Evolutionary conservation across 2,329 filamentous ascomycete genomes (phyloP), one percentile per base, ranked within the genome.

Genomic region (Penicillium thymicola): DNA sequence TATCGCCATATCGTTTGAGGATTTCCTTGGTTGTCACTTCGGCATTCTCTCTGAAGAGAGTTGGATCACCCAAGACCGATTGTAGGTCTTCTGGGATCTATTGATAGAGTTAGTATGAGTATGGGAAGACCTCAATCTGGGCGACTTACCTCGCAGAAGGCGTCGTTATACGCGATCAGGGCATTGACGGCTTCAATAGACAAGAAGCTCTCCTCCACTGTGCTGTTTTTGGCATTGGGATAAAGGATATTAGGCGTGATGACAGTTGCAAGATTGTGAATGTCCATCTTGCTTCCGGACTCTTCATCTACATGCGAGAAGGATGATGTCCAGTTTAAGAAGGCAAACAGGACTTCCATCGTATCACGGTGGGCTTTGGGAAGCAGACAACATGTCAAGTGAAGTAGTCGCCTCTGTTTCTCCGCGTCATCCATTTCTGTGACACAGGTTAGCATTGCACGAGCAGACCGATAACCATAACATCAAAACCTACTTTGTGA

Each of bases 221-320:
- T 84, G 42, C 84, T 85, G 7, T 81, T 82, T 71, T 87, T 89
- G 41, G 83, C 77, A 63, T 79, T 85, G 63, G 88, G 89, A 66
- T 89, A 92, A 13, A 97, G 82, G 59, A 99, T 91, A 68, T 99
- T 99, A 0, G 94, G 94, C 5, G 93, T 92, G 74, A 99, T 97
- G 61, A 99, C 94, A 3, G 95, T 97, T 4, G 94, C 91, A 61
- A 99, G 83, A 70, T 99, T 99, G 78, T 96, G 92, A 51, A 96
- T 89, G 72, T 99, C 94, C 94, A 99, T 99, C 81, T 97, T 97
- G 66, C 93, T 97, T 27, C 94, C 94, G 23, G 89, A 89, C 72
- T 99, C 94, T 69, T 99, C 94, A 67, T 99, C 94, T 14, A 99
- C 87, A 70, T 97, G 92, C 60, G 95, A 93, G 79, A 99, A 99